A percentile compares a stretch with the other conserved stretches of the same genome.
Evolutionary conservation across 805 yeast species (phyloP).

Genomic region (Metschnikowia bowlesiae): DNA sequence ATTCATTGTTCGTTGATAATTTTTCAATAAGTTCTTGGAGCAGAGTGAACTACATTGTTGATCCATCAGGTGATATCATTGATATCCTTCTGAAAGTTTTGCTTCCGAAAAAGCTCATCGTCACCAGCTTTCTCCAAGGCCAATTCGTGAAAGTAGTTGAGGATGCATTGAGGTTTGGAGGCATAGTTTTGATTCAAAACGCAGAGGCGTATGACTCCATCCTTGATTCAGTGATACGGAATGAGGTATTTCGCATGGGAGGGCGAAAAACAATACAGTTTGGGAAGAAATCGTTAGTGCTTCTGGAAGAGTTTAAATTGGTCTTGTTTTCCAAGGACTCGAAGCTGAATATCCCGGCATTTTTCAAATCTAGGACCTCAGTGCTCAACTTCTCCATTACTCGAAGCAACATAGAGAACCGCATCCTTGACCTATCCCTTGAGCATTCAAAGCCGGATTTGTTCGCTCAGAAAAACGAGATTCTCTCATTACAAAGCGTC

Average conservation of each 20-base stretch:
- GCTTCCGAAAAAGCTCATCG: slow-evolving; percentile 36
- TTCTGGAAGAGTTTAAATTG: slow-evolving; percentile 58
- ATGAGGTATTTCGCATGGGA: slow-evolving; percentile 61
- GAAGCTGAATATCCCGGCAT: slow-evolving; percentile 42
- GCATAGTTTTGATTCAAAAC: slow-evolving; percentile 64
- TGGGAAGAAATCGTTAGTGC: slow-evolving; percentile 63
- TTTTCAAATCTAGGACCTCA: slow-evolving; percentile 58
- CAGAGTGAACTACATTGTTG: slow-evolving; percentile 58
- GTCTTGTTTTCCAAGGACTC: slow-evolving; percentile 61
- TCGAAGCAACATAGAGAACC: slow-evolving; percentile 56
- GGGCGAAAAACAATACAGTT: slow-evolving; percentile 61
- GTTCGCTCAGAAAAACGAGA: slow-evolving; percentile 50
- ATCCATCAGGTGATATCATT: slow-evolving; percentile 48
- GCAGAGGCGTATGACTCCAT: slow-evolving; percentile 80
- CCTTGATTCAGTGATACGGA: slow-evolving; percentile 54
- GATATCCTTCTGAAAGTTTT: slow-evolving; percentile 33
- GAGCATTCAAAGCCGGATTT: slow-evolving; percentile 59
- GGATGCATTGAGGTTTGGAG: slow-evolving; percentile 82
- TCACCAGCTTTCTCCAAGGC: slow-evolving; percentile 69
- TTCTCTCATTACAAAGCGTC: slow-evolving; percentile 54
- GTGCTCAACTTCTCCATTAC: slow-evolving; percentile 73
- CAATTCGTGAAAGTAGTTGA: slow-evolving; percentile 67
- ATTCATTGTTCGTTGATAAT: slow-evolving; percentile 61
- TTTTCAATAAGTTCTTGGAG: slow-evolving; percentile 45
- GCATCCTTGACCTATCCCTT: slow-evolving; percentile 56